Evolutionary conservation across 2,329 filamentous ascomycete genomes (phyloP).

Genomic region (Cladosporium sp.): DNA sequence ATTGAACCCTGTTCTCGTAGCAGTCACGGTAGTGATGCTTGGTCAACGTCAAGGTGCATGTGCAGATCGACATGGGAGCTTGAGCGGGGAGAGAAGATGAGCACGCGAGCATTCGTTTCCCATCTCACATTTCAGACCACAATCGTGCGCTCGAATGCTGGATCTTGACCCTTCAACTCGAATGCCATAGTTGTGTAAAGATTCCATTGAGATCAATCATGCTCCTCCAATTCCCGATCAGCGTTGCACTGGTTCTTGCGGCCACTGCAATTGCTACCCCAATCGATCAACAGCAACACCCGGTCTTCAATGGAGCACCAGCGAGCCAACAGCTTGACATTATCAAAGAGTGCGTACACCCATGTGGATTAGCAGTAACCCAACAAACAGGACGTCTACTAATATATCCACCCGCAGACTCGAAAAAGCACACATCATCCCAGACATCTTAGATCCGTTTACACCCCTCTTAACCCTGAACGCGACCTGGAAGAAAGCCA

Average conservation of each 20-base stretch:
- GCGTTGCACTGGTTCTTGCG: background rate
- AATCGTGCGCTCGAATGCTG: too few relatives aligned
- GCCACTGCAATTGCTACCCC: background rate
- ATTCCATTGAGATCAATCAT: background rate
- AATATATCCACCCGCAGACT: conserved; percentile 19
- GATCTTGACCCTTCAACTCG: too few relatives aligned
- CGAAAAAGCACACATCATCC: conserved; percentile 30
- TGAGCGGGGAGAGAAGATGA: background rate
- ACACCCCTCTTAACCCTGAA: conserved; percentile 50
- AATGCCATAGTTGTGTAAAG: too few relatives aligned
- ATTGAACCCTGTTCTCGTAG: background rate
- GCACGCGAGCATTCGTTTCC: background rate
- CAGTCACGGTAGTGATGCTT: background rate
- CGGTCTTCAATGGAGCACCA: background rate
- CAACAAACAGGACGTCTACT: too few relatives aligned
- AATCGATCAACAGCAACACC: background rate
- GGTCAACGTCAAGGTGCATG: background rate
- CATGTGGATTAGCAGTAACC: too few relatives aligned
- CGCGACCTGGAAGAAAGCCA: conserved; percentile 42
- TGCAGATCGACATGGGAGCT: conserved; percentile 3
- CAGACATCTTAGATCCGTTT: conserved; percentile 56
- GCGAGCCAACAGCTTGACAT: conserved; percentile 14
- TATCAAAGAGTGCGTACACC: conserved; percentile 18
- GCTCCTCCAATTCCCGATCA: background rate
- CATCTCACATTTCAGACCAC: background rate